Base-by-base conservation (phyloP, 495 filamentous ascomycete genomes). In the Lepidopterella palustris region DNA sequence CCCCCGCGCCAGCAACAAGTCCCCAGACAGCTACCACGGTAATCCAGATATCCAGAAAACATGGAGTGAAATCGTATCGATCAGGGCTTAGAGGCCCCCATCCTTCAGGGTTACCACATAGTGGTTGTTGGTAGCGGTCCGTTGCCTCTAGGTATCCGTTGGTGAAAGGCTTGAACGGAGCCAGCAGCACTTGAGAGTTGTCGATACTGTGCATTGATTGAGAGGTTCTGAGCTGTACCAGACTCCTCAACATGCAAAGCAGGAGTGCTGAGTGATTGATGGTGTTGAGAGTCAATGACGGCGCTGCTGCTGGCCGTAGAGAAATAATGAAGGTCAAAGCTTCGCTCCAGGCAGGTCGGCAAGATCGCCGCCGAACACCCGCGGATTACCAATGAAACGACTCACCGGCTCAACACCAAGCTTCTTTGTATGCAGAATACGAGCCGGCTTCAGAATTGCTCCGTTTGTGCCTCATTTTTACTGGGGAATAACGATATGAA, bases 11-110 rank as follows among this genome's bases (percentile, higher is more conserved):
- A 56, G 83, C 76, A 15, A 95, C 31, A 25, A 96, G 77, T 10
- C 93, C 89, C 73, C 82, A 90, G 4, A 80, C 77, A 9, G 89
- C 91, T 20, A 96, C 86, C 4, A 79, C 68, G 27, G 85, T 83
- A 56, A 97, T 81, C 77, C 86, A 88, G 9, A 92, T 80, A 71
- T 97, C 95, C 51, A 96, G 80, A 71, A 97, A 97, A 74, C 95
- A 99, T 57, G 95, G 91, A 35, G 95, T 97, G 72, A 99, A 88
- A 71, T 97, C 92, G 72, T 87, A 95, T 62, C 91, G 77, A 57
- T 81, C 78, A 20, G 83, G 82, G 71, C 89, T 93, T 65, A 99
- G 58, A 18, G 95, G 95, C 10, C 95, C 95, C 93, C 93, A 99
- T 69, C 95, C 95, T 73, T 97, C 92, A 31, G 76, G 74, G 74